Conservation (phyloP, 257 asterid species). For the Petrea volubilis region DNA sequence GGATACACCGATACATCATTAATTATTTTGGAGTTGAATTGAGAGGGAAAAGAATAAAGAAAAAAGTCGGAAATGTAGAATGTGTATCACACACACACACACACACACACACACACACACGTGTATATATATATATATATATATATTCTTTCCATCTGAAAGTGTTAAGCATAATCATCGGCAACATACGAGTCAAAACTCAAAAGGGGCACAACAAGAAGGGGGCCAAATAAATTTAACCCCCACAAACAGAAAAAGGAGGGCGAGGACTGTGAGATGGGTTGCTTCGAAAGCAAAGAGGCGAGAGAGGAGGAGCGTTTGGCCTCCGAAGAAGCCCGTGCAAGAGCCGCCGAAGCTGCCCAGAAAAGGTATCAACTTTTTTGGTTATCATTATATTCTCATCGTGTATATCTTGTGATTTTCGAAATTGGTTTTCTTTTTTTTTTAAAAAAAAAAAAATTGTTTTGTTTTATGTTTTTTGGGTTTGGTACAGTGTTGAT, state of each 20-base stretch:
- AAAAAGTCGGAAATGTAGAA: background rate
- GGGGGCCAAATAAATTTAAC: background rate
- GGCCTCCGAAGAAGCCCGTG: slow-evolving; percentile 84
- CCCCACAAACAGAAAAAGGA: background rate
- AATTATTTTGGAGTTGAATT: too few species aligned
- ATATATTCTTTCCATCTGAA: background rate
- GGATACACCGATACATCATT: too few species aligned
- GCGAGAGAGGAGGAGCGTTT: slow-evolving; percentile 77
- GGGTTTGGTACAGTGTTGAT: background rate
- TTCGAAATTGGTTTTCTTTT: background rate
- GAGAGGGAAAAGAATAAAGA: background rate
- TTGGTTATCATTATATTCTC: background rate
- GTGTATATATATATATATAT: background rate
- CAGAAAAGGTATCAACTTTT: slow-evolving; percentile 55
- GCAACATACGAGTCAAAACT: background rate
- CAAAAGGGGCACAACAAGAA: background rate
- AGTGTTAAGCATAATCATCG: background rate
- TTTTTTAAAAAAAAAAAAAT: too few species aligned
- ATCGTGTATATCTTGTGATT: background rate
- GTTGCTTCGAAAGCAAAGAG: slow-evolving; percentile 79
- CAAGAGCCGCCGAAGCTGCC: slow-evolving; percentile 93
- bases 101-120: too few species aligned
- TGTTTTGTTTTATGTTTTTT: background rate
- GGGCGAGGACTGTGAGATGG: slow-evolving; percentile 40
- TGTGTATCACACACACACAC: too few species aligned